Evolutionary conservation across 2,329 filamentous ascomycete genomes (phyloP).

Genomic region (Penicillium sp.): DNA sequence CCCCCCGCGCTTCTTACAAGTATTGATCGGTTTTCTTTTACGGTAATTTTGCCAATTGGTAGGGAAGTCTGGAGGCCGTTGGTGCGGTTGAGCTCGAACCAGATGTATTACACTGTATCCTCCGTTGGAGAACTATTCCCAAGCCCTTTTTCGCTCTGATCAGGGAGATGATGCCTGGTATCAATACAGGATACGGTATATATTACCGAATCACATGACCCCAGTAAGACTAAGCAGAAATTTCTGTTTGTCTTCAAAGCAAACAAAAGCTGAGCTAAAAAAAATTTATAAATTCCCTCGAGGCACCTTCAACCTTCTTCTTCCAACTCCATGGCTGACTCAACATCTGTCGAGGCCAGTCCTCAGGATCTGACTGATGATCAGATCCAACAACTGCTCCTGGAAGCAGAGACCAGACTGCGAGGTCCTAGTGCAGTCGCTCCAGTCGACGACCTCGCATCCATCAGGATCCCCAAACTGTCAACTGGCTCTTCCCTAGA

Average conservation of each 20-base stretch:
- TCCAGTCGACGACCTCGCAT: slow-evolving; percentile 15
- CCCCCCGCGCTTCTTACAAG: slow-evolving; percentile 9
- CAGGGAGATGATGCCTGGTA: too few species aligned
- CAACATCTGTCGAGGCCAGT: slow-evolving; percentile 14
- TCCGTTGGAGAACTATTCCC: too few species aligned
- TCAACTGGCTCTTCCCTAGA: slow-evolving; percentile 50
- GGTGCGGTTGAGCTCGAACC: too few species aligned
- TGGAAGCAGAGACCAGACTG: slow-evolving; percentile 64
- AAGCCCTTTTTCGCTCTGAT: too few species aligned
- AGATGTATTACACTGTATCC: too few species aligned
- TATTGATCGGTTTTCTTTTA: background rate
- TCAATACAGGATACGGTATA: background rate
- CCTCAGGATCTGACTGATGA: slow-evolving; percentile 60
- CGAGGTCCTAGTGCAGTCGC: slow-evolving; percentile 30
- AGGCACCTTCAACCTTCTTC: slow-evolving; percentile 1
- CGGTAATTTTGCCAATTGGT: background rate
- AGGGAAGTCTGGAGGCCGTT: too few species aligned
- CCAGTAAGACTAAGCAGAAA: slow-evolving; percentile 3
- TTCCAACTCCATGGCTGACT: slow-evolving; percentile 17
- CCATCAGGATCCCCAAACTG: slow-evolving; percentile 54
- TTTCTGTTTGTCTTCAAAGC: slow-evolving; percentile 22
- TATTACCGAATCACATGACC: background rate
- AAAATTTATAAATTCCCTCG: slow-evolving; percentile 22
- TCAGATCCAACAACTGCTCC: slow-evolving; percentile 64
- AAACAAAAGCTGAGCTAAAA: slow-evolving; percentile 20